Evolutionary conservation across 2,329 filamentous ascomycete species (phyloP).

Genomic region (Epichloe hybrida): DNA sequence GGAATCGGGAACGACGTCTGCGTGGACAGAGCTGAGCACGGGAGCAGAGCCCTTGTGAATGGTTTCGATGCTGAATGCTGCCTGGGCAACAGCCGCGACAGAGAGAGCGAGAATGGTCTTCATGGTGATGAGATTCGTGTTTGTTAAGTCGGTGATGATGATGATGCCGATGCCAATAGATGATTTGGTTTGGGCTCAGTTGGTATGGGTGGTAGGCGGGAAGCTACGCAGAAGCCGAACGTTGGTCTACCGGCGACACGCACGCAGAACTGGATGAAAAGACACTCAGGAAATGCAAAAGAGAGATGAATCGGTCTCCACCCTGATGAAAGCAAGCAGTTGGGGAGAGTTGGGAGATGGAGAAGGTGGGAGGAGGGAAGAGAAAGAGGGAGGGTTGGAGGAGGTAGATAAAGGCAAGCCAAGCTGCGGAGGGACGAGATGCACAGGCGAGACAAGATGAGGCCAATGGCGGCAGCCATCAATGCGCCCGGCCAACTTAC

Average conservation of each 20-base stretch:
- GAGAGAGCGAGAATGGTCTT: slow-evolving; percentile 74
- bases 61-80: slow-evolving; percentile 65
- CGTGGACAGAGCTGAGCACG: slow-evolving; percentile 66
- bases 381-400: slow-evolving; percentile 12
- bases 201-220: slow-evolving; percentile 5
- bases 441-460: not conserved
- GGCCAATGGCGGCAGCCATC: slow-evolving; percentile 11
- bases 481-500: not conserved
- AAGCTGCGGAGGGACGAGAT: slow-evolving; percentile 5
- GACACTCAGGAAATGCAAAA: slow-evolving; percentile 6
- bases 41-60: slow-evolving; percentile 81
- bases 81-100: slow-evolving; percentile 61
- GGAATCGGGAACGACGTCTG: slow-evolving; percentile 75
- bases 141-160: not conserved
- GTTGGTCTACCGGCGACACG: slow-evolving; percentile 26
- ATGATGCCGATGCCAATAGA: not conserved
- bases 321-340: slow-evolving; percentile 7
- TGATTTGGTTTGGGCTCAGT: not conserved
- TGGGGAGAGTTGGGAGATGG: slow-evolving; percentile 2
- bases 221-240: slow-evolving; percentile 3
- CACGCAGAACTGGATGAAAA: slow-evolving; percentile 13
- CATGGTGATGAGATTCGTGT: slow-evolving; percentile 20
- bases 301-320: slow-evolving; percentile 11
- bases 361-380: slow-evolving; percentile 9
- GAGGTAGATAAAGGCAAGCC: slow-evolving; percentile 10